Base-by-base conservation (phyloP, 2,329 filamentous ascomycete genomes). In the Fusarium nematophilum region DNA sequence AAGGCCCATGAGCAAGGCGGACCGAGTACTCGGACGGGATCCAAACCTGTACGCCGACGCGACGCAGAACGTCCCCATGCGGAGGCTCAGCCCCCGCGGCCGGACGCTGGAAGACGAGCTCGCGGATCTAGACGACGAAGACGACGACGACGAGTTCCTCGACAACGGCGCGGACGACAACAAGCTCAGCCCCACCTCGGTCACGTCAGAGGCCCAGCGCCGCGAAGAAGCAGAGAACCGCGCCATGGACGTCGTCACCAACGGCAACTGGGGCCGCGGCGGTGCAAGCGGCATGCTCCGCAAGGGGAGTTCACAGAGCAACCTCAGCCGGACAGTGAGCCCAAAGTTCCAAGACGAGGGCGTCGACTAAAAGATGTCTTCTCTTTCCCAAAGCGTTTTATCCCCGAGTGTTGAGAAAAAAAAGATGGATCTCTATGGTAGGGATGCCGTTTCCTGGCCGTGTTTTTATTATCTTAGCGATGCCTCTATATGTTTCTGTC, bases 11-110 rank as follows among this genome's bases (percentile, higher is more conserved):
- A 85, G 82, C 68, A 87, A 87, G 65, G 85, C 85, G 6, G 85
- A 87, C 65, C 80, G 84, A 25, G 75, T 87, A 3, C 77, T 87
- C 2, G 84, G 85, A 29, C 80, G 84, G 5, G 83, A 86, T 53
- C 83, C 84, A 9, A 82, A 79, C 63, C 70, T 84, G 11, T 86
- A 86, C 63, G 79, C 76, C 9, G 83, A 87, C 61, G 76, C 76
- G 34, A 76, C 78, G 42, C 71, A 77, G 23, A 71, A 76, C 26
- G 73, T 81, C 40, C 75, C 78, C 2, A 76, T 85, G 77, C 76
- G 75, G 18, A 78, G 80, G 3, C 75, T 85, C 11, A 83, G 76
- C 58, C 75, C 77, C 2, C 72, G 75, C 9, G 83, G 83, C 10
- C 75, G 75, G 42, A 76, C 76, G 10, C 60, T 81, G 29, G 79